Percentiles rank a stretch among this genome's conserved stretches.
phyloP scores from a whole-genome alignment of 2,329 filamentous ascomycete genomes.

The Venturia aucupariae region DNA sequence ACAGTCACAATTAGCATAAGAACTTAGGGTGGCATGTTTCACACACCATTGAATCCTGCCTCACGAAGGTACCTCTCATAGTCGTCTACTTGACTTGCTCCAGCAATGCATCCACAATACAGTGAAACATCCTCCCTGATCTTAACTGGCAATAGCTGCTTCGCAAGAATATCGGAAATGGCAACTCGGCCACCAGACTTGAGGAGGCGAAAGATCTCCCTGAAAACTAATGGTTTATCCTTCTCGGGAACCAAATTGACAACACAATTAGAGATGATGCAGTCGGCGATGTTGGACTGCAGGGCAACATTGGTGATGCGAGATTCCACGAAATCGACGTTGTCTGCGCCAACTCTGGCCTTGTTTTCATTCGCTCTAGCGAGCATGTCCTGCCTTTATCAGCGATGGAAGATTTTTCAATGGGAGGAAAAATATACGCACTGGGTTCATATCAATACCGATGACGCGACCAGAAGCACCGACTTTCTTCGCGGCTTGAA shows the following conservation, averaged over 20 bases:
- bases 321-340: slow-evolving; percentile 44
- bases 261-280: slow-evolving; percentile 53
- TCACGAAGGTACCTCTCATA: slow-evolving; percentile 44
- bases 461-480: slow-evolving; percentile 41
- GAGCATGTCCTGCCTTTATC: slow-evolving; percentile 44
- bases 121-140: slow-evolving; percentile 42
- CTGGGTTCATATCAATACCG: slow-evolving; percentile 52
- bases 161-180: slow-evolving; percentile 50
- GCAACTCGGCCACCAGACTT: slow-evolving; percentile 50
- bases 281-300: slow-evolving; percentile 36
- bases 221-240: slow-evolving; percentile 33
- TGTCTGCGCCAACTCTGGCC: slow-evolving; percentile 27
- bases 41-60: slow-evolving; percentile 42
- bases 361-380: slow-evolving; percentile 39
- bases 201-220: slow-evolving; percentile 49
- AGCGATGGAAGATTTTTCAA: not conserved
- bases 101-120: slow-evolving; percentile 53
- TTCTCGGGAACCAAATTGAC: slow-evolving; percentile 23
- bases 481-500: slow-evolving; percentile 44
- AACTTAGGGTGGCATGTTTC: not conserved
- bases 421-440: slow-evolving; percentile 25
- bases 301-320: slow-evolving; percentile 44
- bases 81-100: slow-evolving; percentile 43
- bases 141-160: slow-evolving; percentile 38
- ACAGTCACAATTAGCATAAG: not conserved